phyloP scores from a whole-genome alignment of 345 rosid species.

The Eutrema japonicum region DNA sequence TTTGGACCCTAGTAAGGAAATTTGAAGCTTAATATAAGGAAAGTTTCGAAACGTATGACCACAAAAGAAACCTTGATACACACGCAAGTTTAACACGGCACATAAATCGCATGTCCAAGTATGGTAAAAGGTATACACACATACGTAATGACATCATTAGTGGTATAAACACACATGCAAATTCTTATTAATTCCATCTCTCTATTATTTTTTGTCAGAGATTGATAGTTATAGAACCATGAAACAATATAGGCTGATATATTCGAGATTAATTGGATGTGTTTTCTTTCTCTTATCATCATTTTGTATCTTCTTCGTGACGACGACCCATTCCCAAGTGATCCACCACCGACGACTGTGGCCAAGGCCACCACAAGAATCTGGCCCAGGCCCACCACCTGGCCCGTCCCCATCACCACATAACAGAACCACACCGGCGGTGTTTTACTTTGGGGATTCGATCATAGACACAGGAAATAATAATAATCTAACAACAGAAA shows the following conservation, averaged over 20 bases:
- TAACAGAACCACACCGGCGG: slow-evolving; percentile 42
- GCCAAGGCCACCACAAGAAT: too few species aligned
- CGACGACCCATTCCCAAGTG: neutral
- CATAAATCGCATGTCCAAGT: slow-evolving; percentile 28
- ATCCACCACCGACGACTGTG: too few species aligned
- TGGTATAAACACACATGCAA: slow-evolving; percentile 13
- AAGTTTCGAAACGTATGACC: slow-evolving; percentile 26
- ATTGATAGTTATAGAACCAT: slow-evolving; percentile 1
- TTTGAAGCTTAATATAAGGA: slow-evolving; percentile 27
- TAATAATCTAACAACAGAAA: slow-evolving; percentile 39
- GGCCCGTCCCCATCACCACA: slow-evolving; percentile 17
- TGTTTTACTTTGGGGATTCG: slow-evolving; percentile 57
- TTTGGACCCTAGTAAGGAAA: neutral
- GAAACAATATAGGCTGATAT: slow-evolving; percentile 11
- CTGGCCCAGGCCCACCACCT: neutral
- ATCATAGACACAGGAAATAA: slow-evolving; percentile 62
- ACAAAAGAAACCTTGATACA: slow-evolving; percentile 19
- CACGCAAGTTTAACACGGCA: slow-evolving; percentile 22
- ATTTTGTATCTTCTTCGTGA: neutral
- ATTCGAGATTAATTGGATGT: neutral
- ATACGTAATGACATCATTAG: neutral
- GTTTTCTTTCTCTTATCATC: slow-evolving; percentile 1
- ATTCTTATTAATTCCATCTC: neutral
- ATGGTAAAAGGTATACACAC: neutral
- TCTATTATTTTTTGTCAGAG: too few species aligned